Evolutionary conservation across 148 eudicot species (phyloP).

Genomic region (Rhododendron kiyosumense): DNA sequence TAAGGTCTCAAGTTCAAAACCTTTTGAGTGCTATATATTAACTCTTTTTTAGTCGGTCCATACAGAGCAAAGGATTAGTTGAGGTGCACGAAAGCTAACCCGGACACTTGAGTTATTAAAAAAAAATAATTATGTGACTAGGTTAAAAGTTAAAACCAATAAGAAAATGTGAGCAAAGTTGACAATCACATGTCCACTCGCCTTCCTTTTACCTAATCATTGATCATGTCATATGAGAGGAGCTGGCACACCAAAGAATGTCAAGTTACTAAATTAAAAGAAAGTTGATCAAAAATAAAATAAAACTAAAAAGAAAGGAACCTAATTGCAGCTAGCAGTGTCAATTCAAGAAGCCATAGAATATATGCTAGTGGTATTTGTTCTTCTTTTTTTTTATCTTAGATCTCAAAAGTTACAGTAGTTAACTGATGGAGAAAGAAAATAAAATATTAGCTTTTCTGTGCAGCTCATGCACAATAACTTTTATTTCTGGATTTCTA

Average conservation of each 20-base stretch:
- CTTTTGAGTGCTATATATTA: no score
- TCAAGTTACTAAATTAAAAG: neutral
- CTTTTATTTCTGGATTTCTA: no score
- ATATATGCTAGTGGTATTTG: neutral
- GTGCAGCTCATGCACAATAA: no score
- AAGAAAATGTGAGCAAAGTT: neutral
- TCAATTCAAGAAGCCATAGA: no score
- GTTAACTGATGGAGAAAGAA: no score
- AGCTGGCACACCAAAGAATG: neutral
- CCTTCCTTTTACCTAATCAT: neutral
- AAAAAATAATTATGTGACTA: neutral
- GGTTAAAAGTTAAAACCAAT: neutral
- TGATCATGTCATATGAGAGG: neutral
- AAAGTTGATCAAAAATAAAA: neutral
- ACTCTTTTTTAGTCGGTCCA: no score
- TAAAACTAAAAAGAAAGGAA: neutral
- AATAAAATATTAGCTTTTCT: no score
- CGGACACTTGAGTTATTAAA: neutral
- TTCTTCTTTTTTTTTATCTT: neutral
- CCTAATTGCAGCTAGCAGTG: neutral
- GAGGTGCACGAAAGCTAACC: no score
- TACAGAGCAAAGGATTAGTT: no score
- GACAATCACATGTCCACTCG: neutral
- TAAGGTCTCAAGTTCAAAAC: no score
- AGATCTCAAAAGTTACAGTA: neutral